These are phyloP conservation scores for Psilocybe tampanensis DNA, from an alignment of 768 basidiomycete species.

Conservation along the genomic window DNA sequence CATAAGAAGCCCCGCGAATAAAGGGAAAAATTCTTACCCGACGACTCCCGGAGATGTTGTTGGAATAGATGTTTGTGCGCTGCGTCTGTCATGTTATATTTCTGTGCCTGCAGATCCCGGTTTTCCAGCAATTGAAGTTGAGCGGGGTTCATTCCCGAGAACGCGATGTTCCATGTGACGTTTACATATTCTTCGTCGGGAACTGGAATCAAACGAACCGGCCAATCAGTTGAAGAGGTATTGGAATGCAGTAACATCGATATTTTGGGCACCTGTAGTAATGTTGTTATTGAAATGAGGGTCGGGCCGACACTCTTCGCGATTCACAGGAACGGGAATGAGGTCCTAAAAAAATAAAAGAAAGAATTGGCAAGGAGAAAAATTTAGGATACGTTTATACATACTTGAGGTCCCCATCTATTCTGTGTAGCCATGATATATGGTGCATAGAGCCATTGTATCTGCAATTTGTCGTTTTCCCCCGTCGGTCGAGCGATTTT, in stretches of 20 bases:
- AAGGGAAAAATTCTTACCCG: constrained; percentile 17
- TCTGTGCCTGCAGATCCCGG: neutral
- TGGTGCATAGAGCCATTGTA: constrained; percentile 35
- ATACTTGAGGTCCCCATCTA: constrained; percentile 33
- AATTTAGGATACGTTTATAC: too few relatives aligned
- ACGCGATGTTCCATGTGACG: constrained; percentile 35
- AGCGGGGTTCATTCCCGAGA: constrained; percentile 17
- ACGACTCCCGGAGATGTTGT: constrained; percentile 25
- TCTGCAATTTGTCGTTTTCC: constrained; percentile 14
- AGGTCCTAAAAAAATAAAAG: constrained; percentile 27
- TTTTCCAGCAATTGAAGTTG: neutral
- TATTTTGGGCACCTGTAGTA: neutral
- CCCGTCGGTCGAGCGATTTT: constrained; percentile 23
- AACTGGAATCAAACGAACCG: neutral
- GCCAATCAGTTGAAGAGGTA: neutral
- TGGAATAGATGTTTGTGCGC: constrained; percentile 14
- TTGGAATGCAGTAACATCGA: too few relatives aligned
- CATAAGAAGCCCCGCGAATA: neutral
- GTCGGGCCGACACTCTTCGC: constrained; percentile 30
- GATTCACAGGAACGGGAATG: constrained; percentile 30
- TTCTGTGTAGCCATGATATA: constrained; percentile 18
- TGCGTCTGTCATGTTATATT: constrained; percentile 19
- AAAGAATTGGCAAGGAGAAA: neutral
- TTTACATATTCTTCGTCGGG: constrained; percentile 22
- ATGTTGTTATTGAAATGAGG: too few relatives aligned